Evolutionary conservation across 225 moss, liverwort and hornwort genomes (phyloP), one percentile per base, ranked within the genome.

Genomic region (Marchantia polymorpha): DNA sequence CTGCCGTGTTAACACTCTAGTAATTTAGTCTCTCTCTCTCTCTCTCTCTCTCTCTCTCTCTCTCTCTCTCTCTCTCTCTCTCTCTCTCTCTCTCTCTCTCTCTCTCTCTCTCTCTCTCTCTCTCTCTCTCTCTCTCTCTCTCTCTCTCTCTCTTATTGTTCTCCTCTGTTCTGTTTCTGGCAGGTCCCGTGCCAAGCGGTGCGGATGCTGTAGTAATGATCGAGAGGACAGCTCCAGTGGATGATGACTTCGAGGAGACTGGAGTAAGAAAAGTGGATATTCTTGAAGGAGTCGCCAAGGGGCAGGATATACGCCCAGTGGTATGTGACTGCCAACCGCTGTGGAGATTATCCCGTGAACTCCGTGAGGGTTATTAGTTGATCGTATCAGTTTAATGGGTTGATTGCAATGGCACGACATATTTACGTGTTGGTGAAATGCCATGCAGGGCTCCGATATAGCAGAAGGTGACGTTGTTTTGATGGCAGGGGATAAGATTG

Each of bases 191-290:
- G 72, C 97, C 97, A 74, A 81, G 64, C 16, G 95, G 95, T 68
- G 95, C 94, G 48, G 95, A 95, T 89, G 97, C 97, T 66, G 91
- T 95, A 52, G 92, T 95, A 29, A 93, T 93, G 87, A 93, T 95
- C 63, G 97, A 99, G 77, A 47, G 93, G 76, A 99, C 95, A n/a
- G 78, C 83, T 80, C 85, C 83, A 73, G 79, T 91, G 58, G 76
- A 86, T 23, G 83, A 87, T 19, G 77, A 76, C 14, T 64, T 76
- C 10, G 79, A 71, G 48, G 83, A 84, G 27, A 64, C 61, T 23
- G 87, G 83, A 64, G 69, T 79, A 3, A 84, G 80, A 72, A 88
- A 79, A 58, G 89, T 96, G 58, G 80, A 74, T 52, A 86, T 97
- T 46, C 64, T 85, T 77, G 86, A 89, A 87, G 71, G 88, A 80